Evolutionary conservation across 2,329 filamentous ascomycete genomes (phyloP), one percentile per base, ranked within the genome.

Genomic region (Phialophora tarda): DNA sequence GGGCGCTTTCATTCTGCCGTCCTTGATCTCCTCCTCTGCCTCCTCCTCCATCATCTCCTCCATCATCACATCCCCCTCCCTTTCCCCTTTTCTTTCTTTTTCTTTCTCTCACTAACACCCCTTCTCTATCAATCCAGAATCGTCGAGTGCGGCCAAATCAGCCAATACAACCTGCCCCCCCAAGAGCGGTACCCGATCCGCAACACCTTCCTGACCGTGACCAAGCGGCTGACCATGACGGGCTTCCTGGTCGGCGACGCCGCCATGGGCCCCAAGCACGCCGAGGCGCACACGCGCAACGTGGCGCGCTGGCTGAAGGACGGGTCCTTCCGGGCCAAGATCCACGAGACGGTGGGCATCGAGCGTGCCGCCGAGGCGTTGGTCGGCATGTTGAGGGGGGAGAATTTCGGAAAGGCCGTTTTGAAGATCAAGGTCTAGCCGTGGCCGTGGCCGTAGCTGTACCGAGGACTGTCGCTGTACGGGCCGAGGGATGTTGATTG

Each of bases 401-500:
- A 90, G 78, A 96, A 96, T 82, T 91, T 93, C 79, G 92, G 92
- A 72, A 96, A 96, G 85, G 90, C 91, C 17, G 85, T 95, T 24
- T 74, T 95, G 73, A 90, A 91, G 82, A 86, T 89, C 44, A 68
- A 68, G 38, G n/a, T n/a, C n/a, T n/a, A n/a, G n/a, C n/a, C n/a
- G n/a, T n/a, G n/a, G n/a, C n/a, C n/a, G n/a, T n/a, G n/a, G n/a
- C n/a, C n/a, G n/a, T n/a, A n/a, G n/a, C n/a, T n/a, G n/a, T n/a
- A n/a, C n/a, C n/a, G n/a, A n/a, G n/a, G n/a, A n/a, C n/a, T n/a
- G n/a, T n/a, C n/a, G n/a, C n/a, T n/a, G n/a, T n/a, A n/a, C n/a
- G n/a, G n/a, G n/a, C n/a, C n/a, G n/a, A n/a, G n/a, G n/a, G n/a
- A n/a, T n/a, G n/a, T n/a, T n/a, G n/a, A n/a, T n/a, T n/a, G n/a